Evolutionary conservation across 2,329 filamentous ascomycete genomes (phyloP), one percentile per base, ranked within the genome.

Genomic region (Pseudonectria buxi): DNA sequence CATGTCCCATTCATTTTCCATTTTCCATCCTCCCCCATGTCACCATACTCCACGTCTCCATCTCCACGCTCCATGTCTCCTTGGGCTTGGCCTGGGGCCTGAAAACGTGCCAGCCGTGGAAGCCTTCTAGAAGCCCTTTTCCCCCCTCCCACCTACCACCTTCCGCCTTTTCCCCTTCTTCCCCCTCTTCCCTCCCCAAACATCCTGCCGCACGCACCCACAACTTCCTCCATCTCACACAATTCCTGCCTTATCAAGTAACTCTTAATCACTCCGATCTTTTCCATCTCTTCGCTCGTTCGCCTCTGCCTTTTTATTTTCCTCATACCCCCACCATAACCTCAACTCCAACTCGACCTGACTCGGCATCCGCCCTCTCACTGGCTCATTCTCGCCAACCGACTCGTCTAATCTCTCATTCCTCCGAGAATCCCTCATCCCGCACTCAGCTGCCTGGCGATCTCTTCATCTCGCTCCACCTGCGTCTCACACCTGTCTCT

Each of bases 101-200:
- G 18, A 5, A 22, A 22, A 9, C 18, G 18, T 22, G 18, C 18
- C 5, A 22, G 18, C 18, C 46, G 37, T 47, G 28, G 45, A 57
- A 50, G 45, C 45, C 54, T 56, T 56, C 54, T 56, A 55, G 54
- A 56, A 56, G 54, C 38, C 28, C 30, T 13, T 14, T 38, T 27
- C 33, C 42, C 10, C 28, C 22, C 22, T 31, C 10, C 36, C 35
- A 38, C 42, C 34, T 39, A 37, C 18, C 18, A 22, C 18, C 35
- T 37, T 36, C 37, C 31, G 27, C 28, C 32, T 39, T 30, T 33
- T 28, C 30, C 33, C 28, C 34, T 40, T 39, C 37, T 28, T 35
- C 28, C 18, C 42, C 34, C 44, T 32, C 30, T 24, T 7, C 22
- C 22, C 10, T 26, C 30, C 25, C 30, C 14, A 12, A 36, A 26